phyloP scores from a whole-genome alignment of 805 yeast genomes.

The Henningerozyma blattae region DNA sequence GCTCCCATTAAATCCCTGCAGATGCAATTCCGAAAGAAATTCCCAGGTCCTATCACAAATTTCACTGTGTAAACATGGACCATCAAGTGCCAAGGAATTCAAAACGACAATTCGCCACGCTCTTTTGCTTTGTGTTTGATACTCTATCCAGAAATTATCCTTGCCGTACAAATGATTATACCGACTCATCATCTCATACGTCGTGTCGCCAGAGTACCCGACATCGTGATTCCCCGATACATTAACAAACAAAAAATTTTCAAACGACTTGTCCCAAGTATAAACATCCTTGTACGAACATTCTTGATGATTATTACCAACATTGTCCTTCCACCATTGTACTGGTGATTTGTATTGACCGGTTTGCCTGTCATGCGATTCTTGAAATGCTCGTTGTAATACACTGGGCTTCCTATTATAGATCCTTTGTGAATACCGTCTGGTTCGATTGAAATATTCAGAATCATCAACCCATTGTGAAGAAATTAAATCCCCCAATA shows the following conservation, averaged over 20 bases:
- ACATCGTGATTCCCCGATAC: constrained; percentile 92
- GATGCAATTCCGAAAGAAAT: constrained; percentile 50
- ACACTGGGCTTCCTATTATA: constrained; percentile 56
- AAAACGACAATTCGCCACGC: constrained; percentile 84
- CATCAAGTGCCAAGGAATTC: constrained; percentile 75
- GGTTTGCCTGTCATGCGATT: constrained; percentile 15
- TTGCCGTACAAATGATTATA: constrained; percentile 66
- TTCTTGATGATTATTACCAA: constrained; percentile 4
- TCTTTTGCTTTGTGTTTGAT: constrained; percentile 45
- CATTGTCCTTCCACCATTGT: constrained; percentile 17
- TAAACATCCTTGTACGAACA: constrained; percentile 39
- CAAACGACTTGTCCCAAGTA: constrained; percentile 46
- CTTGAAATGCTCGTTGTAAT: constrained; percentile 30
- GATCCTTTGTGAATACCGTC: constrained; percentile 54
- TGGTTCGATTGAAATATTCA: constrained; percentile 76
- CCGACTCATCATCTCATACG: constrained; percentile 80
- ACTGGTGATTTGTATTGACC: constrained; percentile 16
- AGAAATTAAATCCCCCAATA: constrained; percentile 85
- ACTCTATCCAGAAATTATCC: constrained; percentile 71
- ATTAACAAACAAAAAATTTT: constrained; percentile 63
- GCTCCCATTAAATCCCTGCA: constrained; percentile 53
- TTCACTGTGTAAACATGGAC: constrained; percentile 72
- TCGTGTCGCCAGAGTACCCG: constrained; percentile 91
- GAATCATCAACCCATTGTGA: constrained; percentile 88
- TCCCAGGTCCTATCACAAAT: constrained; percentile 58